phyloP scores from a whole-genome alignment of 768 basidiomycete genomes.

The Boletellus sp. region DNA sequence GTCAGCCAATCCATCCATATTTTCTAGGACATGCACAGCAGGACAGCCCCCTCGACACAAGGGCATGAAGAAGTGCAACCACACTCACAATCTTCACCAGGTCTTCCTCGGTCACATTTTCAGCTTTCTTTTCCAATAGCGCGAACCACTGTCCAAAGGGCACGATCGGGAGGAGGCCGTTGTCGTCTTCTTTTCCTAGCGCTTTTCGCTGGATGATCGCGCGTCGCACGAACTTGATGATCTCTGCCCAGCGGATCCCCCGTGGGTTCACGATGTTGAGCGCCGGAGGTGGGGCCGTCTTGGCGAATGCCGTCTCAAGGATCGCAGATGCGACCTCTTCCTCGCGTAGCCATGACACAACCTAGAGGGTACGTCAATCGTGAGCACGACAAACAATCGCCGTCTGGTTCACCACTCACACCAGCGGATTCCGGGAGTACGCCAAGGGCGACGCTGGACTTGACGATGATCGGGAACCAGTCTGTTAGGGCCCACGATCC shows the following conservation, averaged over 20 bases:
- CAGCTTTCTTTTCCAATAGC: conserved; percentile 20
- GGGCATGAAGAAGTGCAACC: background rate
- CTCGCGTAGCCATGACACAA: conserved; percentile 42
- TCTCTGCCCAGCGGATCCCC: conserved; percentile 29
- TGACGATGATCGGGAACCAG: conserved; percentile 45
- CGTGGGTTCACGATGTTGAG: conserved; percentile 41
- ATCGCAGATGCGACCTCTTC: conserved; percentile 36
- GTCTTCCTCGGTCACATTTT: conserved; percentile 23
- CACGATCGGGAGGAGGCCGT: conserved; percentile 26
- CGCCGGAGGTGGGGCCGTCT: conserved; percentile 15
- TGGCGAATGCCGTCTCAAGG: conserved; percentile 25
- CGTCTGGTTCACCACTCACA: conserved; percentile 25
- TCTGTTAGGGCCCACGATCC: conserved; percentile 45
- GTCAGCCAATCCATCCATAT: too few relatives aligned
- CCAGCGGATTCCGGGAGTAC: conserved; percentile 28
- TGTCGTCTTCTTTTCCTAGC: background rate
- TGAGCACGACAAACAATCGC: background rate
- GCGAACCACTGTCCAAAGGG: conserved; percentile 36
- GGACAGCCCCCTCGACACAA: too few relatives aligned
- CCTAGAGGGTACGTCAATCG: conserved; percentile 14
- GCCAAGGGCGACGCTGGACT: conserved; percentile 30
- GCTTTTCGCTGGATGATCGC: conserved; percentile 12
- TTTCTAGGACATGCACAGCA: too few relatives aligned
- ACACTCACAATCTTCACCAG: conserved; percentile 31
- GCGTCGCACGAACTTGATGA: conserved; percentile 26